phyloP scores from a whole-genome alignment of 2,329 filamentous ascomycete genomes.

The Scopulariopsis brevicaulis region DNA sequence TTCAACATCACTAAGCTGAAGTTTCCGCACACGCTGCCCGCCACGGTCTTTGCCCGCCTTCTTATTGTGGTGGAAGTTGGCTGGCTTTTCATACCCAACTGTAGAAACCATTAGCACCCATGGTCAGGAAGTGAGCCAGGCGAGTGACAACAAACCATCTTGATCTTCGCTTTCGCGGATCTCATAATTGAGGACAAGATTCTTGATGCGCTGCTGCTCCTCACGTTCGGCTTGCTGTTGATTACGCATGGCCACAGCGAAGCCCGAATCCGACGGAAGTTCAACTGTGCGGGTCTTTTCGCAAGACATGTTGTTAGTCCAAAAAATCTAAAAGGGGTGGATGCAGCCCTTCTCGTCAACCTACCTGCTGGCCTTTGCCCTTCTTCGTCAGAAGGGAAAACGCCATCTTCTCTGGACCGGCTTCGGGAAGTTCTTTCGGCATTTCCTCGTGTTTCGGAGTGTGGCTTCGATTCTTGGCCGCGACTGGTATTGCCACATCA shows the following conservation, averaged over 20 bases:
- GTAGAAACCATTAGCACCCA: conserved; percentile 26
- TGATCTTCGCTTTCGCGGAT: conserved; percentile 70
- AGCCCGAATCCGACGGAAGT: conserved; percentile 80
- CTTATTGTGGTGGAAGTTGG: conserved; percentile 39
- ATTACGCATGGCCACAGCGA: conserved; percentile 90
- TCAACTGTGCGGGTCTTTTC: conserved; percentile 78
- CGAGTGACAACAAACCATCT: conserved; percentile 51
- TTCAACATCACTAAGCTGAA: conserved; percentile 94
- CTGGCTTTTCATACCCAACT: conserved; percentile 31
- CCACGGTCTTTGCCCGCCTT: conserved; percentile 50
- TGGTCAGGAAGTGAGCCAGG: conserved; percentile 30
- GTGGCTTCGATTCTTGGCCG: conserved; percentile 53
- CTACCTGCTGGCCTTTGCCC: conserved; percentile 86
- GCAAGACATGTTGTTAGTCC: neutral
- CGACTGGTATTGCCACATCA: conserved; percentile 94
- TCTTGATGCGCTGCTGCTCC: conserved; percentile 98
- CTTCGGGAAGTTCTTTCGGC: neutral
- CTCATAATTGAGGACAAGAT: conserved; percentile 91
- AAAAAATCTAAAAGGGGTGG: neutral
- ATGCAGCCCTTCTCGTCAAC: neutral
- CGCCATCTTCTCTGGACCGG: conserved; percentile 58
- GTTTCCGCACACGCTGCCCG: conserved; percentile 74
- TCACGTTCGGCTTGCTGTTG: conserved; percentile 92
- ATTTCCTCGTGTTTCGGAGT: conserved; percentile 17
- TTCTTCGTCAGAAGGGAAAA: conserved; percentile 94